A percentile compares a stretch with the other conserved stretches of the same genome.
Conservation (phyloP, 331 rosid genomes). For the Spiraea crenata region DNA sequence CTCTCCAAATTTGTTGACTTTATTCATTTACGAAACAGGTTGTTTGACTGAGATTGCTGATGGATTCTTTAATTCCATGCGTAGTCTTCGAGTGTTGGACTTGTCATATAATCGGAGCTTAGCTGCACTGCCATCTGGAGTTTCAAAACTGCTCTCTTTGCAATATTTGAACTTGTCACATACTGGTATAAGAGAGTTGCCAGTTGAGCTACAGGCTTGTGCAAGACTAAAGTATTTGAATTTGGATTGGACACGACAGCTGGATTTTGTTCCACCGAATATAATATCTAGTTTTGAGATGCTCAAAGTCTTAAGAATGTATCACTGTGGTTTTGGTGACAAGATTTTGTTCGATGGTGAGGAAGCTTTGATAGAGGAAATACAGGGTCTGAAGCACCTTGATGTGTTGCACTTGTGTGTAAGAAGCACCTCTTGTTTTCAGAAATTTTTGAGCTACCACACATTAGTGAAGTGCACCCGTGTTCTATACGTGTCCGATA, state of each 20-base stretch:
- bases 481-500: not conserved
- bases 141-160: not conserved
- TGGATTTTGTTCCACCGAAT: not conserved
- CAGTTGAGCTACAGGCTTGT: slow-evolving; percentile 17
- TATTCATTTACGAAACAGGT: not conserved
- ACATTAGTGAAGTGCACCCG: not conserved
- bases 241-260: not conserved
- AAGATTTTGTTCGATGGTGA: not conserved
- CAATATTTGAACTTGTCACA: not conserved
- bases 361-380: slow-evolving; percentile 4
- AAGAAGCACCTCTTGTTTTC: not conserved
- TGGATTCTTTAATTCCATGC: not conserved
- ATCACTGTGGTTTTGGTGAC: not conserved
- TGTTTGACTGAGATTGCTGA: not conserved
- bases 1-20: slow-evolving; percentile 7
- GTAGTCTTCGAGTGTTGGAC: not conserved
- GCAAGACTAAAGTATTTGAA: slow-evolving; percentile 17
- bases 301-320: slow-evolving; percentile 27
- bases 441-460: not conserved
- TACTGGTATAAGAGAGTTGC: not conserved
- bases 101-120: accelerated
- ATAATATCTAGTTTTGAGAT: slow-evolving; percentile 15
- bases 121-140: not conserved
- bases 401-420: not conserved
- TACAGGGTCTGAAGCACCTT: not conserved